Percentiles rank a stretch among this genome's conserved stretches.
Evolutionary conservation across 202 grass and related monocot genomes (phyloP).

Genomic region (Panicum virgatum): DNA sequence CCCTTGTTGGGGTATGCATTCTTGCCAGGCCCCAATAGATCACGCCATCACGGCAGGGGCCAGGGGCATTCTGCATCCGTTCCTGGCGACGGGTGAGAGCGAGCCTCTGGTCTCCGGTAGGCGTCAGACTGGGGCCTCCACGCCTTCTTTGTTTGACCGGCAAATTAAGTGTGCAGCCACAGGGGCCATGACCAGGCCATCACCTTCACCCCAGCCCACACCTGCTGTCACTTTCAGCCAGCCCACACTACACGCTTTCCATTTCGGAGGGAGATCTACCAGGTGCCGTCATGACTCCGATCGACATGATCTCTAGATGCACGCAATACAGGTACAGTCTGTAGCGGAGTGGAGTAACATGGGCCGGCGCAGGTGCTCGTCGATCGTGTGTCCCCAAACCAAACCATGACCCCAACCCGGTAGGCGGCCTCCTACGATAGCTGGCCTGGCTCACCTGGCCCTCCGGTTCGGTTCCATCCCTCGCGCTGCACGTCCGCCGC

Average conservation of each 20-base stretch:
- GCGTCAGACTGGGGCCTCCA: too few species aligned
- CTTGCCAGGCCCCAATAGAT: not conserved
- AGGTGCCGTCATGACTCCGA: not conserved
- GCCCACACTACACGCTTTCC: slow-evolving; percentile 19
- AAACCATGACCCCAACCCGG: slow-evolving; percentile 5
- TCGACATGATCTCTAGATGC: not conserved
- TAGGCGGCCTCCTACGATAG: not conserved
- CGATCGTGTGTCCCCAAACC: not conserved
- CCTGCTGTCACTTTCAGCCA: slow-evolving; percentile 12
- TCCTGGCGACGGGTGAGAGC: not conserved
- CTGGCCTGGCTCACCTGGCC: not conserved
- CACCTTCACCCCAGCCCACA: slow-evolving; percentile 25
- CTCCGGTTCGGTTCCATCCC: not conserved
- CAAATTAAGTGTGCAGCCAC: slow-evolving; percentile 9
- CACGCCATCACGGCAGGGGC: not conserved
- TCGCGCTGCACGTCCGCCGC: not conserved
- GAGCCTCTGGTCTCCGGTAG: not conserved
- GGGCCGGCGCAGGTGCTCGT: slow-evolving; percentile 12
- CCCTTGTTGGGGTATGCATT: not conserved
- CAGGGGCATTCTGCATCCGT: not conserved
- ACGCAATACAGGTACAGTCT: not conserved
- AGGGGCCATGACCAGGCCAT: slow-evolving; percentile 17
- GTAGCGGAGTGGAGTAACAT: not conserved
- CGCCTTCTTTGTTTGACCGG: slow-evolving; percentile 30
- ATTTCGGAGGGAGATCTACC: not conserved